Base-by-base conservation (phyloP, 495 filamentous ascomycete species). In the Neurospora sp. region DNA sequence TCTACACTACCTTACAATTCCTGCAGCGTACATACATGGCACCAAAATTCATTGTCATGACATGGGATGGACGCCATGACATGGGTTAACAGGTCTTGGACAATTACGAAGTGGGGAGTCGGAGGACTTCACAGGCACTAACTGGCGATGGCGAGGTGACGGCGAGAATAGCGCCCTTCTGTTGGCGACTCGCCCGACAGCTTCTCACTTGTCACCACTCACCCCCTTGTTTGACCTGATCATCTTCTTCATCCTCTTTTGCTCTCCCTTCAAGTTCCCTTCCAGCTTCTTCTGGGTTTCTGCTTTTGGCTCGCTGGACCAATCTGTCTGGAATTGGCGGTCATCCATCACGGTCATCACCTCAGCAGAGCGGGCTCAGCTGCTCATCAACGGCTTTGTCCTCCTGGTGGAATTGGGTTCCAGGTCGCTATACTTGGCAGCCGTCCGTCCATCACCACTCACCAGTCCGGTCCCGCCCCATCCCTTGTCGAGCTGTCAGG, bases 81-180 rank as follows among this genome's bases (percentile, higher is more conserved):
- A 27, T 27, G 48, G 48, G 48, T 27, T 69, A 71, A 72, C 71
- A 74, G 78, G 76, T 81, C 75, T 76, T 72, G 46, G 72, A 77
- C 74, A 78, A 80, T 80, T 80, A 66, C 39, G 69, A 73, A 72
- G 75, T 77, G 78, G 78, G 75, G 78, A 35, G 6, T 35, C 23
- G 54, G 27, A 75, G 73, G 44, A 71, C 72, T 72, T 35, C 7
- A 39, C 73, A 66, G 75, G 73, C 75, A 76, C 79, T 80, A 76
- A 66, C 75, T 70, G 70, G 72, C 69, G 71, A 75, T 69, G 39
- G 71, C 62, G 72, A 72, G 74, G 73, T 38, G 71, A 73, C 74
- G 78, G 75, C 73, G 72, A 76, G 75, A 77, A 78, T 54, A 74
- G 72, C 42, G 70, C 35, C 41, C 44, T 69, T 76, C 73, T 71